Evolutionary conservation across 2,329 filamentous ascomycete species (phyloP), one percentile per base, ranked within the genome.

Genomic region (Fusarium begoniae): DNA sequence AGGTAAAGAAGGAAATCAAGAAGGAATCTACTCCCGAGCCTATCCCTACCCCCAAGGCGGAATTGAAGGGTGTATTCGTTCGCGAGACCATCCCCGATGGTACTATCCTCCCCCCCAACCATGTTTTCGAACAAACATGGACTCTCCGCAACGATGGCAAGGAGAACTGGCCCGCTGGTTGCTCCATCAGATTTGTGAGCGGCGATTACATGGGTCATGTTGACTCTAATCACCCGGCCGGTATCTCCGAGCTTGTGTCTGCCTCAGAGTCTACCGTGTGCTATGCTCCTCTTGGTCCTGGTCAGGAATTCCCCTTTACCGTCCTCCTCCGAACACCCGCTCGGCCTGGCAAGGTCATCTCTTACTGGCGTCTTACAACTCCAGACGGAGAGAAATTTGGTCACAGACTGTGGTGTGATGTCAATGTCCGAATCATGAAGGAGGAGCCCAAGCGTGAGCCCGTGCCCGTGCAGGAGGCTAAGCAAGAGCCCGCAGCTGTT

Each of bases 201-300:
- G 96, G 96, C 57, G 96, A 98, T 82, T 95, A 96, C 84, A 98
- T 99, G 96, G 94, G 97, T 77, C 93, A 95, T 75, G 89, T 98
- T 62, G 94, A 98, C 81, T 91, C 93, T 58, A 89, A 88, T 70
- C 93, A 93, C 78, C 93, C 95, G 30, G 91, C 93, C n/a, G 93
- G 92, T 75, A 90, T 94, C 64, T 88, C 89, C 44, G 91, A 95
- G 76, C 91, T 98, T 66, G 89, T 91, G 43, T 90, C 90, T 40
- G 94, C 95, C 60, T 94, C 91, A 63, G 93, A 96, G 85, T 97
- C 94, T 80, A 96, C 94, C 59, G 88, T 93, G 63, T 91, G 94
- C 81, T 89, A 90, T 70, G 86, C 88, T 32, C 84, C 91, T 26
- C 87, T 98, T 44, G 87, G 89, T 59, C 91, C 93, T 43, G 94